phyloP scores from a whole-genome alignment of 225 moss, liverwort and hornwort species.

The Physcomitrellopsis africana region DNA sequence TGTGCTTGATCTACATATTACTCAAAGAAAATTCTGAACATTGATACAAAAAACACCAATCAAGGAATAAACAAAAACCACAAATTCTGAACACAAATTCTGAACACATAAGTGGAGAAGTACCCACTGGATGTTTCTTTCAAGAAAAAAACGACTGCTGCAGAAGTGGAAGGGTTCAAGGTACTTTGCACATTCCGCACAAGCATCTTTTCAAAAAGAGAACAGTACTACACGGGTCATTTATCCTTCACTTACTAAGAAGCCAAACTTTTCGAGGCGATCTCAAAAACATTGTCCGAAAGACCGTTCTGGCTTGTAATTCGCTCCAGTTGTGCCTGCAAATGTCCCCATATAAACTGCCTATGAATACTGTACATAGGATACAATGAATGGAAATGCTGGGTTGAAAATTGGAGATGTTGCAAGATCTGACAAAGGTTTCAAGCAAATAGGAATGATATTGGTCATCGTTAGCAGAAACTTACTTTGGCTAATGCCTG shows the following conservation, averaged over 20 bases:
- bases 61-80: no score
- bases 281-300: constrained; percentile 95
- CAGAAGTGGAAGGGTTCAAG: no score
- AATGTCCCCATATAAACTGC: constrained; percentile 9
- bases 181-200: no score
- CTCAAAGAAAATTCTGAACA: no score
- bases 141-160: no score
- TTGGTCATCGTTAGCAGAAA: not conserved
- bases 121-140: no score
- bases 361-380: not conserved
- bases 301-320: constrained; percentile 73
- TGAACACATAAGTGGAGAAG: no score
- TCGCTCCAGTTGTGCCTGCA: constrained; percentile 81
- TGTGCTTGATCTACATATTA: no score
- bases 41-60: no score
- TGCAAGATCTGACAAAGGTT: not conserved
- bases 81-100: no score
- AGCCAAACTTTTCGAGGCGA: constrained; percentile 89
- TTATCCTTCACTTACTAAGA: constrained; percentile 44
- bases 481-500: constrained; percentile 77
- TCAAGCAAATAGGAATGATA: no score
- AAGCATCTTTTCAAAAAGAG: not conserved
- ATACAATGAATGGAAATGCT: not conserved
- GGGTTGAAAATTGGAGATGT: no score
- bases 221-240: not conserved